Base-by-base conservation (phyloP, 2,329 filamentous ascomycete genomes). In the Botrytis pseudocinerea region DNA sequence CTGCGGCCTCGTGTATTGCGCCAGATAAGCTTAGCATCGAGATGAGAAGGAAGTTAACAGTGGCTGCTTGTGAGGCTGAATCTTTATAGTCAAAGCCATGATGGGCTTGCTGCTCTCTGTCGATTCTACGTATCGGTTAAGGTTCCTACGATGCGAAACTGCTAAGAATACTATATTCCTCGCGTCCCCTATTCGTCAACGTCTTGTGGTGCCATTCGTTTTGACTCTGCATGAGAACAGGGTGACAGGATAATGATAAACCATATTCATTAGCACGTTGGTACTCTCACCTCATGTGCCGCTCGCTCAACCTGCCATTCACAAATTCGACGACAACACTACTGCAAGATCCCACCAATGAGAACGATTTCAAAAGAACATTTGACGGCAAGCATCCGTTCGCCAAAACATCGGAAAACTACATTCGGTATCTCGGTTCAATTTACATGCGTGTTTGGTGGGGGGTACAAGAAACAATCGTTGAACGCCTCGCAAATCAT, bases 391-490 rank as follows among this genome's bases (percentile, higher is more conserved):
- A 46, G 61, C 40, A 64, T 14, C 61, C n/a, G 40, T 28, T 46
- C 61, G 40, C 16, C n/a, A 22, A 54, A 66, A 54, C 64, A n/a
- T 40, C 32, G 63, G 63, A 66, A 51, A 14, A 10, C 44, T 32
- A 2, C 20, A 66, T 54, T 66, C 46, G 46, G 63, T 28, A 66
- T 51, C 25, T 66, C 63, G 60, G 60, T 63, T 44, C 22, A 63
- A 63, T 63, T 28, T 28, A 63, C 16, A 44, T 28, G 22, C 22
- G 40, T 62, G 25, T 40, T 28, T 28, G 60, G 25, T 28, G 60
- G 40, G 61, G 61, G 38, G 20, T 14, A 44, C 61, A 63, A 63
- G 40, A 9, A 44, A 22, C 44, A 14, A 32, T 63, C 14, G 61
- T 63, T 63, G 61, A 63, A 32, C 61, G 12, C 61, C 61, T 62